Base-by-base conservation (phyloP, 2,329 filamentous ascomycete species). In the Ceratocystis cubensis region DNA sequence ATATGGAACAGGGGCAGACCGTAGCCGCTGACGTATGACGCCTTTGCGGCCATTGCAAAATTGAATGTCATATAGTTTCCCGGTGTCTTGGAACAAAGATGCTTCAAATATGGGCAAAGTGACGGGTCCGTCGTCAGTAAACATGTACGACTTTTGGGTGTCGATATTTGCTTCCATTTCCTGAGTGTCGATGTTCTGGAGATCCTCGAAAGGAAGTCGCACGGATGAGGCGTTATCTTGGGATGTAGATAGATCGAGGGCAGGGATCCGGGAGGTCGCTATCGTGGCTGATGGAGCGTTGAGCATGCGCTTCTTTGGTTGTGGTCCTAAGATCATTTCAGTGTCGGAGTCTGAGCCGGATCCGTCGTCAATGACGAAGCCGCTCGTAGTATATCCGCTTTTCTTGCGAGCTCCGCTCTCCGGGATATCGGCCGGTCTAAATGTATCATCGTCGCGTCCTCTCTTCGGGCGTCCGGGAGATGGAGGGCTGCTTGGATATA, bases 41-140 rank as follows among this genome's bases (percentile, higher is more conserved):
- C 83, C 74, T 0, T 78, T 77, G 53, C 79, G 82, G 37, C 88
- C 88, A 25, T 79, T 77, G 67, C 83, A 85, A 20, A 81, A 84
- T n/a, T 73, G 78, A 44, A 80, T 74, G 10, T 76, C 78, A 69
- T 79, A 80, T 3, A 66, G 72, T 71, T 25, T 72, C 15, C 71
- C 4, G 70, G 71, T 1, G 71, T 64, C 61, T 73, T 65, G 48
- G 66, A 68, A 68, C 5, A 68, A 30, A 25, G 64, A 68, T 6
- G 64, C 66, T n/a, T 68, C 66, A 3, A 65, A 68, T 37, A 67
- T 61, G 0, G 66, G 64, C 15, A 65, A n/a, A 17, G 10, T 44
- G 7, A 65, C 53, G 37, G 46, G 61, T 17, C 25, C 45, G 13
- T 63, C 65, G n/a, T 57, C 46, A 30, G 56, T 15, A 13, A 63